A percentile compares a stretch with the other conserved stretches of the same genome.
Conservation (phyloP, 805 yeast species). For the Nakazawaea ernobii region DNA sequence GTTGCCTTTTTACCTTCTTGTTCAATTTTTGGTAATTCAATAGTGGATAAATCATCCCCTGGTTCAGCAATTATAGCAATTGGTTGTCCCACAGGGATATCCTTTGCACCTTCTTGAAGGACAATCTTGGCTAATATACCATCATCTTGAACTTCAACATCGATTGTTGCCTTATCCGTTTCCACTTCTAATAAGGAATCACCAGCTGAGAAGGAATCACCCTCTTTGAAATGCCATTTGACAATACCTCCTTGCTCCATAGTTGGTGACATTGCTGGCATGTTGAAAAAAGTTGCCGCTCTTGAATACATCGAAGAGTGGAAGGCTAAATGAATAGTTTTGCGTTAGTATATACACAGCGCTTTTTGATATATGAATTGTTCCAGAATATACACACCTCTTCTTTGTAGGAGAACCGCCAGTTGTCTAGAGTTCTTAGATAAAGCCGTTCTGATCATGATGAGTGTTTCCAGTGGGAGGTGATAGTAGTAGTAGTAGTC, state of each 20-base stretch:
- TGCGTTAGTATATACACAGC: too few species aligned
- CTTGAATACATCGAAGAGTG: constrained; percentile 20
- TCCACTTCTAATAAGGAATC: constrained; percentile 81
- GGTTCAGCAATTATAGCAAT: constrained; percentile 88
- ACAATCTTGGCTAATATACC: constrained; percentile 79
- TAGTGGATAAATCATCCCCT: constrained; percentile 68
- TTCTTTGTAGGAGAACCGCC: constrained; percentile 1
- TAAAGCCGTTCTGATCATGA: not conserved
- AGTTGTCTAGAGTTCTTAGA: constrained; percentile 8
- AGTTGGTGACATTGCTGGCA: constrained; percentile 99
- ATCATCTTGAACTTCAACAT: constrained; percentile 87
- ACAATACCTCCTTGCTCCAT: constrained; percentile 95
- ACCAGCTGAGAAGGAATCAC: constrained; percentile 72
- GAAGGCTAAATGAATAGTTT: too few species aligned
- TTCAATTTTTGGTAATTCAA: constrained; percentile 53
- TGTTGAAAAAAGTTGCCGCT: constrained; percentile 53
- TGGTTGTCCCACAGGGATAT: constrained; percentile 78
- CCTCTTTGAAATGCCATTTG: constrained; percentile 79
- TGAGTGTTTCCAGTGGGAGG: too few species aligned
- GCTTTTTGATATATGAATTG: too few species aligned
- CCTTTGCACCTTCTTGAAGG: constrained; percentile 68
- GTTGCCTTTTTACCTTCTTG: constrained; percentile 18
- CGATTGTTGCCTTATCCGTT: constrained; percentile 79
- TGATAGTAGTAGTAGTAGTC: too few species aligned
- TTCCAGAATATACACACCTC: too few species aligned